Base-by-base conservation (phyloP, 768 basidiomycete genomes). In the Ramaria rubella region DNA sequence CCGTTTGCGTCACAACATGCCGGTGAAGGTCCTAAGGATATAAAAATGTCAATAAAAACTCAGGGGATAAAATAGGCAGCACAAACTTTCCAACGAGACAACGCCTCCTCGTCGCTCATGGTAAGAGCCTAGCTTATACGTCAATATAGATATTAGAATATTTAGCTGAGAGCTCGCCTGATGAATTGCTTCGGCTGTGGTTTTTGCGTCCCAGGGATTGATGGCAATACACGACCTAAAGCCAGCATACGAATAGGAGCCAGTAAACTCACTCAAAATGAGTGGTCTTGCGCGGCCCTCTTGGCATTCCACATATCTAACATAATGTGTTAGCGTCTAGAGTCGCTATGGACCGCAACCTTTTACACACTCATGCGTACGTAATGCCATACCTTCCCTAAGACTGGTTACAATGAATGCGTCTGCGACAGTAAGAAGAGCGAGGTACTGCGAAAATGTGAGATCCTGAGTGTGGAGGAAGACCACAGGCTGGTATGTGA, bases 401-500 rank as follows among this genome's bases (percentile, higher is more conserved):
- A 94, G 71, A 66, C 86, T 87, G 5, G 88, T 87, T 21, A 90
- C 85, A 61, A 92, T 73, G 70, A 94, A 93, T 38, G 86, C 88
- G 68, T 93, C 91, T 4, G 87, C 91, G 5, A 88, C 83, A 11
- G 78, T 90, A 57, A 93, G 70, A 34, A 94, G 72, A 7, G 87
- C 90, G 21, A 94, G 76, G 66, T 94, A 94, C 65, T 92, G 90
- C 61, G 78, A 82, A 67, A 93, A 93, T 19, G 87, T 91, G 56
- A 92, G 70, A 61, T 91, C 90, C 60, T 87, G 83, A 0, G 86
- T 90, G 65, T 91, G 87, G 49, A 93, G 70, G 72, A 93, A 91
- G 26, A 92, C 86, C 45, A 92, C 79, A 11, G 91, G 91, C 62
- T 91, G 90, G 66, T 91, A 93, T 0, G 90, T 92, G 51, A 93